phyloP scores from a whole-genome alignment of 768 basidiomycete genomes.

The Suillus subalutaceus region DNA sequence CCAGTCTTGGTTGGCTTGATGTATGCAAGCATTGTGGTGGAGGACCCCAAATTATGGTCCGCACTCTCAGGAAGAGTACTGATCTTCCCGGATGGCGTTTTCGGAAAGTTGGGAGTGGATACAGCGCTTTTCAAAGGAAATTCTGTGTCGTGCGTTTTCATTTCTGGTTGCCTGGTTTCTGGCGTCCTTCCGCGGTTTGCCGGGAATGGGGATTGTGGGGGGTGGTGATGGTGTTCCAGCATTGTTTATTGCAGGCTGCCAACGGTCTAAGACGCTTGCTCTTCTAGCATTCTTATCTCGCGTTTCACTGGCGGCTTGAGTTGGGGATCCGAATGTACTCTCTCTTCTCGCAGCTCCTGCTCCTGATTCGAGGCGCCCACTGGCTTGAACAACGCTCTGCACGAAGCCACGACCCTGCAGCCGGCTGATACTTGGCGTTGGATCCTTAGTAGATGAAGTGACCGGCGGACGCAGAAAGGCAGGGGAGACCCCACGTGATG shows the following conservation, averaged over 20 bases:
- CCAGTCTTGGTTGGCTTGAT: conserved; percentile 53
- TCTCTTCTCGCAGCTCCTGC: conserved; percentile 26
- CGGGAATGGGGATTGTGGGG: conserved; percentile 35
- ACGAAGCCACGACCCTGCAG: conserved; percentile 87
- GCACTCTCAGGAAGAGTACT: conserved; percentile 27
- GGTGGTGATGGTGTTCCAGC: conserved; percentile 39
- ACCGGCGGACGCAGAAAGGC: conserved; percentile 53
- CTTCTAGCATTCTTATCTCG: conserved; percentile 41
- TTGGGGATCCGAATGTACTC: conserved; percentile 29
- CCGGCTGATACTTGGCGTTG: conserved; percentile 80
- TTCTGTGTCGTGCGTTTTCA: conserved; percentile 36
- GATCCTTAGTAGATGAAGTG: conserved; percentile 61
- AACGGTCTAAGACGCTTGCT: conserved; percentile 69
- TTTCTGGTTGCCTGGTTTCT: conserved; percentile 27
- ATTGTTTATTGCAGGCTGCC: conserved; percentile 50
- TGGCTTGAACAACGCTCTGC: conserved; percentile 78
- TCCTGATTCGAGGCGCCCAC: conserved; percentile 48
- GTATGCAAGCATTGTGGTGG: conserved; percentile 74
- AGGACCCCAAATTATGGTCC: conserved; percentile 61
- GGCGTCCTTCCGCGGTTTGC: conserved; percentile 44
- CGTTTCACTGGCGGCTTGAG: conserved; percentile 37
- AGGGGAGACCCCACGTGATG: conserved; percentile 50
- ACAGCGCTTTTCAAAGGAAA: conserved; percentile 43
- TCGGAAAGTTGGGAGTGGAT: conserved; percentile 41
- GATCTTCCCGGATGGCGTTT: conserved; percentile 30